These are phyloP conservation scores for Ogataea pilisensis DNA, from an alignment of 805 yeast genomes.

Conservation along the genomic window DNA sequence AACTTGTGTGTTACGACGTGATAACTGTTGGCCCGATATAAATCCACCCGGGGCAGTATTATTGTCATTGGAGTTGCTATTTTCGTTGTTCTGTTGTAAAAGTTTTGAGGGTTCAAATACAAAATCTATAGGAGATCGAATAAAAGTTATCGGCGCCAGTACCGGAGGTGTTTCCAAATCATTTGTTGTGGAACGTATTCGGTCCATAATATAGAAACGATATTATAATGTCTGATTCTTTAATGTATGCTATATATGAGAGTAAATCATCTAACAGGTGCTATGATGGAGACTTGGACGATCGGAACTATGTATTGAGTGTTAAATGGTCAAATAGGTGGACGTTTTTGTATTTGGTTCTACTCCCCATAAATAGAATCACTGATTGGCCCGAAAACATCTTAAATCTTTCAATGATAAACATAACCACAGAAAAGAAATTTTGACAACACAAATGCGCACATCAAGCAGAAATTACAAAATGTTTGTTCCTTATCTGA, in stretches of 20 bases:
- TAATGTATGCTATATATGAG: background rate
- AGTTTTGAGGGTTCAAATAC: background rate
- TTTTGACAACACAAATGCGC: too few species aligned
- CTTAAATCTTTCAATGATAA: background rate
- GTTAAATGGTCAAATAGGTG: background rate
- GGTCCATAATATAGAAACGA: background rate
- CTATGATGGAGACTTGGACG: too few species aligned
- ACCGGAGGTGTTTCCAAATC: background rate
- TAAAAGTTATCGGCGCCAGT: background rate
- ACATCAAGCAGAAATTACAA: background rate
- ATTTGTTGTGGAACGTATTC: background rate
- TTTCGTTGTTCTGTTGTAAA: background rate
- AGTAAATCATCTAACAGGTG: background rate
- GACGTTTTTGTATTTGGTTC: too few species aligned
- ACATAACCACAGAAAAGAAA: background rate
- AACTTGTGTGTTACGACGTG: slow-evolving; percentile 42
- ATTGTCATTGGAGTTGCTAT: background rate
- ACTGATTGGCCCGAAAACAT: too few species aligned
- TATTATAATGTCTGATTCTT: background rate
- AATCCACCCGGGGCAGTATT: slow-evolving; percentile 1
- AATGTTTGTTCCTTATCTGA: too few species aligned
- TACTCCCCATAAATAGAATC: too few species aligned
- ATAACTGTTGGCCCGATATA: slow-evolving; percentile 25
- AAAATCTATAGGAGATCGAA: slow-evolving; percentile 5
- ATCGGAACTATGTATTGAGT: too few species aligned